Evolutionary conservation across 768 basidiomycete genomes (phyloP), one percentile per base, ranked within the genome.

Genomic region (Auricularia sp.): DNA sequence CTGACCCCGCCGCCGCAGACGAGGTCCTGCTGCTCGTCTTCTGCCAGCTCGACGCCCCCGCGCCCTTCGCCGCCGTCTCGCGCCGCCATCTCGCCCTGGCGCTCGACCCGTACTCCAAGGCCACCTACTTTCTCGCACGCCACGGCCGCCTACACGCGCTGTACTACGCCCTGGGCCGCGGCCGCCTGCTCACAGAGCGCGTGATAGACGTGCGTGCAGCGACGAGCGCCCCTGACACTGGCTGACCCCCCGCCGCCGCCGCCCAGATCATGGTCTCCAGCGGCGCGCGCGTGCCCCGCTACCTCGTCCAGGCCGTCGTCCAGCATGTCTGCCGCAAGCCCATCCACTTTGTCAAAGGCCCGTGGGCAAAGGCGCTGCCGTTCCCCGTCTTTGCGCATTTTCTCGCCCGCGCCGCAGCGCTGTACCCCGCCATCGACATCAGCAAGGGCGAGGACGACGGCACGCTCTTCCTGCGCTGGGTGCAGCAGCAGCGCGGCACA

Each of bases 261-360:
- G 62, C 36, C 65, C 62, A 91, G 89, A 87, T 87, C 70, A 81
- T 91, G 63, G 76, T 90, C 65, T 78, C 82, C 61, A 89, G 87
- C 69, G 88, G 88, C 63, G 89, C 88, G 63, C 87, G 88, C 71
- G 73, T 91, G 66, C 91, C 89, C 67, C 83, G 90, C 60, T 91
- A 91, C 75, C 80, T 91, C 59, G 80, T 87, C 58, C 90, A 91
- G 74, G 80, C 87, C 62, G 87, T 88, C 42, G 84, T 87, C 62
- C 88, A 90, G 66, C 90, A 91, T 71, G 90, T 85, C 72, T 91
- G 89, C 72, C 82, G 86, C 66, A 83, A 87, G 2, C 83, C 84
- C 66, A 76, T 83, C 35, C 87, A 87, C 66, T 91, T 90, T 68
- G 83, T 90, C 74, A 90, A 90, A 75, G 82, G 86, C 1, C 76